These are phyloP conservation scores for Didymosphaeria variabile DNA, from an alignment of 2,329 filamentous ascomycete species.

Conservation along the genomic window DNA sequence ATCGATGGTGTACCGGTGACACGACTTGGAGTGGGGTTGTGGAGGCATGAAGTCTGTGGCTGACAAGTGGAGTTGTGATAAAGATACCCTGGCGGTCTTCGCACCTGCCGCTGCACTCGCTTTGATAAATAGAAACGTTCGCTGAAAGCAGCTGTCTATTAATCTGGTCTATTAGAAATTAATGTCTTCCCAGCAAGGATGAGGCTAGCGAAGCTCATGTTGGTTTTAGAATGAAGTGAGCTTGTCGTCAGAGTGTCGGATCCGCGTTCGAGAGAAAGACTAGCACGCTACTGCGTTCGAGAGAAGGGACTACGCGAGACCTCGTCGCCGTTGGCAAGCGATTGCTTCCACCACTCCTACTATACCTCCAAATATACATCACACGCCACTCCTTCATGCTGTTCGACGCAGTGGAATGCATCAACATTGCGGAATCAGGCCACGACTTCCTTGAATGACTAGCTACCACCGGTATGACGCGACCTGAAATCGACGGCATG, in stretches of 20 bases:
- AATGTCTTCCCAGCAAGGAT: not conserved
- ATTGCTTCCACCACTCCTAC: too few relatives aligned
- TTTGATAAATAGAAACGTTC: conserved; percentile 10
- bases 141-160: conserved; percentile 6
- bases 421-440: too few relatives aligned
- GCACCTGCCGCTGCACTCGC: conserved; percentile 17
- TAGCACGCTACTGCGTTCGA: too few relatives aligned
- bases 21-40: not conserved
- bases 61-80: conserved; percentile 5
- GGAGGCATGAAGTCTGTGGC: not conserved
- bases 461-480: too few relatives aligned
- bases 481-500: too few relatives aligned
- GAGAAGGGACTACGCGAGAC: too few relatives aligned
- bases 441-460: too few relatives aligned
- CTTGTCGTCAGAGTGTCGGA: not conserved
- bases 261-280: too few relatives aligned
- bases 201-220: not conserved
- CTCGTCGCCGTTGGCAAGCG: too few relatives aligned
- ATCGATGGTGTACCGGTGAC: not conserved
- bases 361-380: too few relatives aligned
- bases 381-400: too few relatives aligned
- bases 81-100: conserved; percentile 23
- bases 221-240: not conserved
- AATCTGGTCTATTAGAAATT: not conserved
- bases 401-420: too few relatives aligned